These are phyloP conservation scores for Leishmania martiniquensis DNA, from an alignment of 208 protist genomes.

Conservation along the genomic window DNA sequence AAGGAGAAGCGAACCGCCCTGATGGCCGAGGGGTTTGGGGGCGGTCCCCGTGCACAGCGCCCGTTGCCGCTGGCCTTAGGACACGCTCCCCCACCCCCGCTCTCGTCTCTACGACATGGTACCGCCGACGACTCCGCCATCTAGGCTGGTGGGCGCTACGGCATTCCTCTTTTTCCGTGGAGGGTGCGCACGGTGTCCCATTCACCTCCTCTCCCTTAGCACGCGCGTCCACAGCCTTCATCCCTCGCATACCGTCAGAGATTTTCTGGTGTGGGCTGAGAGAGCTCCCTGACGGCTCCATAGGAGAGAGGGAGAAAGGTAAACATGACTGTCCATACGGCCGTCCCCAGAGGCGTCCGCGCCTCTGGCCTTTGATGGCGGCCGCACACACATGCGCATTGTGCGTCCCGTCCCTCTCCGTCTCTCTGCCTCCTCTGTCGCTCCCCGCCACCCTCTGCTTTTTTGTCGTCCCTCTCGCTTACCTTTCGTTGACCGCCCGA, in stretches of 20 bases:
- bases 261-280: no score
- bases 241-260: no score
- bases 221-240: neutral
- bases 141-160: neutral
- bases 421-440: neutral
- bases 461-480: neutral
- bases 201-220: neutral
- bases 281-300: neutral
- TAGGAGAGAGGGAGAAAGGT: neutral
- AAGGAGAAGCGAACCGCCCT: neutral
- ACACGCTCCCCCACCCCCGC: neutral
- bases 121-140: neutral
- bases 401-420: neutral
- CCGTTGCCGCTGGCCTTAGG: neutral
- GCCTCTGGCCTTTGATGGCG: neutral
- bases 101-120: neutral
- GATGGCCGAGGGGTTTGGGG: neutral
- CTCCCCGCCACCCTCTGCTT: neutral
- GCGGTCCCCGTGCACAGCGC: neutral
- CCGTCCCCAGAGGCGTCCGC: neutral
- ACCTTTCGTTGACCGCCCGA: neutral
- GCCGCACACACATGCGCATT: neutral
- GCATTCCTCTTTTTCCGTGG: neutral
- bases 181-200: neutral
- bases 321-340: neutral